Percentiles rank a stretch among this genome's conserved stretches.
These are phyloP conservation scores for Metarhizium brunneum DNA, from an alignment of 2,329 filamentous ascomycete genomes.

Conservation along the genomic window DNA sequence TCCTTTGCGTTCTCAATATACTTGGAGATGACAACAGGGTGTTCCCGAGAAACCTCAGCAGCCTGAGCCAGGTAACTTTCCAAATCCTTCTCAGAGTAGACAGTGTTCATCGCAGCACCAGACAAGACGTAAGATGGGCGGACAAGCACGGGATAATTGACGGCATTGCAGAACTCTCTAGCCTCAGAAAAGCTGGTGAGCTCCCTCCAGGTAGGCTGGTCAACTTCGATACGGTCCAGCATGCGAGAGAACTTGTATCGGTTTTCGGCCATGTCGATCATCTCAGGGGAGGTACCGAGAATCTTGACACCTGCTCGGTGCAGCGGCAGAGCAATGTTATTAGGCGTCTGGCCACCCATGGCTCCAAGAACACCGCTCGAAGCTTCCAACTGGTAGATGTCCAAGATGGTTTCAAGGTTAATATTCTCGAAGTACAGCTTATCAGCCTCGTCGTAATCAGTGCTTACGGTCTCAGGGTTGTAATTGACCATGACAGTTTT, in stretches of 20 bases:
- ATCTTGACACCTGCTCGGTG: slow-evolving; percentile 86
- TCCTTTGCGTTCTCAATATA: slow-evolving; percentile 99
- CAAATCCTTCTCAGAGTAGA: slow-evolving; percentile 91
- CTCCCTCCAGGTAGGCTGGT: slow-evolving; percentile 98
- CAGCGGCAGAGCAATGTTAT: slow-evolving; percentile 90
- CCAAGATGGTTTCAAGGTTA: slow-evolving; percentile 78
- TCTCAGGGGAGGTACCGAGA: slow-evolving; percentile 91
- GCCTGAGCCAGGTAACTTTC: slow-evolving; percentile 84
- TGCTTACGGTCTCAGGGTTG: slow-evolving; percentile 83
- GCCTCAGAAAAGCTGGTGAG: slow-evolving; percentile 91
- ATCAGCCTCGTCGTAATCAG: slow-evolving; percentile 92
- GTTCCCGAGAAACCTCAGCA: slow-evolving; percentile 84
- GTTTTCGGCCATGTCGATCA: slow-evolving; percentile 98
- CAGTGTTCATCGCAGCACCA: slow-evolving; percentile 97
- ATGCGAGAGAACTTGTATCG: slow-evolving; percentile 98
- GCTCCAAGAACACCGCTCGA: slow-evolving; percentile 81
- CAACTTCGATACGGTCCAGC: slow-evolving; percentile 88
- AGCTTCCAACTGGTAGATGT: slow-evolving; percentile 84
- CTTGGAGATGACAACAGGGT: slow-evolving; percentile 97
- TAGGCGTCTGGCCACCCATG: slow-evolving; percentile 95
- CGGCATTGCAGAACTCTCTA: slow-evolving; percentile 74
- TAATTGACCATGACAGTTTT: slow-evolving; percentile 97
- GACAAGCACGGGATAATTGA: slow-evolving; percentile 88
- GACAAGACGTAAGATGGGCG: slow-evolving; percentile 95
- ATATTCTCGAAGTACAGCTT: slow-evolving; percentile 95